Base-by-base conservation (phyloP, 345 rosid species). In the Dovyalis caffra region DNA sequence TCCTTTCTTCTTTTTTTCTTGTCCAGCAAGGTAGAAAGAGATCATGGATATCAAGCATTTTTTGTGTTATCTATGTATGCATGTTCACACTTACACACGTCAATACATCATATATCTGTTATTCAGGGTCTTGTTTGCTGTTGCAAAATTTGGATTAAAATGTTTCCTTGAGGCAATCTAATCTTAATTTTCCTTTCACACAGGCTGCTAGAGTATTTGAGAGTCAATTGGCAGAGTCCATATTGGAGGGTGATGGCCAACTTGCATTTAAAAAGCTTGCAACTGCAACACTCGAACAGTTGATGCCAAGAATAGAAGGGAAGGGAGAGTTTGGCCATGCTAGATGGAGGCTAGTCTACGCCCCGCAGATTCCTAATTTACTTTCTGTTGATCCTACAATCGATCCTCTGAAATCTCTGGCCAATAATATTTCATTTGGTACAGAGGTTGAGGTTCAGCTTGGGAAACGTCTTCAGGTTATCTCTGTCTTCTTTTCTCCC, bases 231-330 rank as follows among this genome's bases (percentile, higher is more conserved):
- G 99, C 98, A 49, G 97, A 93, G 83, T 95, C 99, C 68, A 95
- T 95, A 84, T 82, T 92, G 85, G 98, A 93, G 91, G 92, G 96
- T 56, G 92, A 93, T 77, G 98, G 99, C 74, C 94, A 93, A 79
- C 98, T 95, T 49, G 99, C 98, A 60, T 92, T 95, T 77, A 90
- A 95, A 72, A 95, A 90, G 88, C 99, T 95, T 40, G 99, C 99
- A 61, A 92, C 98, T 6, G 96, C 97, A 70, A 95, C 99, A 61
- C 91, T 95, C 25, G 98, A 90, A 79, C 85, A 90, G 14, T 85
- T 95, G 73, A 95, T 93, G 98, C 99, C 98, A 45, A 89, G 92
- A 79, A 92, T 95, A 77, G 97, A 95, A 88, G 98, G 97, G n/a
- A 92, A 92, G 85, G 95, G 98, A 64, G 95, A 90, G 83, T 84